phyloP scores from a whole-genome alignment of 768 basidiomycete species.

The Tephrocybe rancida region DNA sequence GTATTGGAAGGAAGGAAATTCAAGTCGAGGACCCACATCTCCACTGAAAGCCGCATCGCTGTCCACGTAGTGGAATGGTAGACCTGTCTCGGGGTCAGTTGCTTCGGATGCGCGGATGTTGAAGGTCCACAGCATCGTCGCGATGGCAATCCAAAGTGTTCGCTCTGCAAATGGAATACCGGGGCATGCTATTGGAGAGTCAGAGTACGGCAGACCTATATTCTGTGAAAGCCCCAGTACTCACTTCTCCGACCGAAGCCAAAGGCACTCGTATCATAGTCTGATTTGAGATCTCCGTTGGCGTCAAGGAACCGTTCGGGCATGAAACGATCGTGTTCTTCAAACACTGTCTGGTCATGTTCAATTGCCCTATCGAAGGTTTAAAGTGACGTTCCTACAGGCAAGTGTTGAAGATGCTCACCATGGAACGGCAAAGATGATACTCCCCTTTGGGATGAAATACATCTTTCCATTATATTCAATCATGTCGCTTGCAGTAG shows the following conservation, averaged over 20 bases:
- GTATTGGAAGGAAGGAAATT: background rate
- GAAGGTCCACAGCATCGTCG: background rate
- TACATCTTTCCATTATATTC: background rate
- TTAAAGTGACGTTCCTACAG: background rate
- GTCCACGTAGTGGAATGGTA: background rate
- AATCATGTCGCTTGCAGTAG: background rate
- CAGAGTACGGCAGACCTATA: too few species aligned
- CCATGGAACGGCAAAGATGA: background rate
- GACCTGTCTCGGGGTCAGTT: background rate
- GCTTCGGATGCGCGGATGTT: background rate
- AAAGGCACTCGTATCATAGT: too few species aligned
- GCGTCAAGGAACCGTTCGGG: background rate
- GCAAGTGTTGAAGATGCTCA: background rate
- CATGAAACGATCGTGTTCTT: background rate
- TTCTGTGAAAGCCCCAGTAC: background rate
- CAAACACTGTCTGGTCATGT: background rate
- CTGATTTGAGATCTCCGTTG: background rate
- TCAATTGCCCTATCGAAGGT: background rate
- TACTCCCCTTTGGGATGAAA: background rate
- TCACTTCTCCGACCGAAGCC: background rate
- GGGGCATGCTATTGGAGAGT: background rate
- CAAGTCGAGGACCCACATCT: background rate
- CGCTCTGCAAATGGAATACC: background rate
- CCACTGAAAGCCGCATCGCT: background rate
- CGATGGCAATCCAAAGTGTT: background rate